phyloP scores from a whole-genome alignment of 495 filamentous ascomycete species.

The Poronia punctata region DNA sequence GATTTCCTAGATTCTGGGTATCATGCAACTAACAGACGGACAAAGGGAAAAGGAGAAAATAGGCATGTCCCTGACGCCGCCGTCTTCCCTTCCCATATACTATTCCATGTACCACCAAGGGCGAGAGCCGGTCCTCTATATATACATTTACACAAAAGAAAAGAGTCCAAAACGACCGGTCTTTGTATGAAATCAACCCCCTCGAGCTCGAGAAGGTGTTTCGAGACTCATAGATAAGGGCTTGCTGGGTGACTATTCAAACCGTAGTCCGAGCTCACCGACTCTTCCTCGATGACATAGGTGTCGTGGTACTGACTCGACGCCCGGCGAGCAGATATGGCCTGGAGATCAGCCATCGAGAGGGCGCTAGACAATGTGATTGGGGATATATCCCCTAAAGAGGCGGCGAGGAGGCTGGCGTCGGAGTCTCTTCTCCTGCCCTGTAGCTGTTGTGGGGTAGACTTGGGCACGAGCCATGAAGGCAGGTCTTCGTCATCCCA shows the following conservation, averaged over 20 bases:
- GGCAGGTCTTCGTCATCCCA: conserved; percentile 19
- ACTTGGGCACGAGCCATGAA: conserved; percentile 11
- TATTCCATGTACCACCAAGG: too few species aligned
- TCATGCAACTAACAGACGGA: too few species aligned
- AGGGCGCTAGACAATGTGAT: background rate
- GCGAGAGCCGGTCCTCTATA: too few species aligned
- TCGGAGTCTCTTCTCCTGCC: conserved; percentile 1
- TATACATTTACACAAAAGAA: too few species aligned
- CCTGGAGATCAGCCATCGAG: background rate
- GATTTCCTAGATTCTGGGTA: too few species aligned
- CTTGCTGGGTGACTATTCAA: background rate
- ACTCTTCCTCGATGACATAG: conserved; percentile 12
- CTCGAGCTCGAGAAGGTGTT: background rate
- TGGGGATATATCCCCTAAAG: background rate
- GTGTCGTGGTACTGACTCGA: conserved; percentile 1
- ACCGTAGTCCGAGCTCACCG: too few species aligned
- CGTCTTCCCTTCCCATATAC: too few species aligned
- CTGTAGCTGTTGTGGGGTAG: background rate
- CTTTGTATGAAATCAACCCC: too few species aligned
- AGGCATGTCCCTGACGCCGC: too few species aligned
- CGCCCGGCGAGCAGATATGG: background rate
- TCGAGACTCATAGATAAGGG: background rate
- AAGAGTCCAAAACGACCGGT: too few species aligned
- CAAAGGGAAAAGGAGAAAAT: too few species aligned
- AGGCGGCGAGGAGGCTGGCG: background rate